These are phyloP conservation scores for Rhododendron griersonianum DNA, from an alignment of 148 eudicot species.

Conservation along the genomic window DNA sequence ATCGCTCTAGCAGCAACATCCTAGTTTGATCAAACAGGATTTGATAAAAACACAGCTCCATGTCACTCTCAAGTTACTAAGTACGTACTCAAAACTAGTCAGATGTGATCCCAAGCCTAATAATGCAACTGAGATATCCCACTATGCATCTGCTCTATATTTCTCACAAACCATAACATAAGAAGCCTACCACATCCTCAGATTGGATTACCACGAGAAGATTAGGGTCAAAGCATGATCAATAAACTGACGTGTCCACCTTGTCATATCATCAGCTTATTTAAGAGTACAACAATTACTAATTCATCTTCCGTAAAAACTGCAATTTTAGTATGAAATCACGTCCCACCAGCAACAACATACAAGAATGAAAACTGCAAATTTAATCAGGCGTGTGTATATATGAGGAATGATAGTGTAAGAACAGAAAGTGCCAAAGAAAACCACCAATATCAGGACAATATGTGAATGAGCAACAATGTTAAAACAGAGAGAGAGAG, in stretches of 20 bases:
- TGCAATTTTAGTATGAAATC: neutral
- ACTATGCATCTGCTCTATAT: neutral
- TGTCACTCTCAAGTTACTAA: neutral
- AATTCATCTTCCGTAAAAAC: neutral
- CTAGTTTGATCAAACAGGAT: neutral
- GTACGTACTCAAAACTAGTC: neutral
- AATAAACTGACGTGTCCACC: neutral
- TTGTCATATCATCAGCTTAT: neutral
- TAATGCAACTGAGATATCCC: neutral
- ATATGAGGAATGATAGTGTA: no score
- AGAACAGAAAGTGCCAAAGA: neutral
- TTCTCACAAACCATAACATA: neutral
- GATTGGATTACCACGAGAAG: neutral
- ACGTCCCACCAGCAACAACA: neutral
- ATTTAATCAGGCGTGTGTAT: neutral
- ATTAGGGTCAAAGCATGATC: conserved; percentile 3
- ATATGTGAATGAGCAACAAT: neutral
- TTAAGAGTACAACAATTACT: neutral
- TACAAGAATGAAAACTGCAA: neutral
- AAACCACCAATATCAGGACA: neutral
- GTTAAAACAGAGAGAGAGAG: neutral
- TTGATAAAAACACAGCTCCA: neutral
- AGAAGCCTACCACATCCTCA: neutral
- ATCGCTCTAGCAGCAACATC: neutral
- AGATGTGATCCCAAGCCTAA: conserved; percentile 1